Percentiles rank a stretch among this genome's conserved stretches.
Evolutionary conservation across 2,329 filamentous ascomycete genomes (phyloP).

Genomic region (Claviceps digitariae): DNA sequence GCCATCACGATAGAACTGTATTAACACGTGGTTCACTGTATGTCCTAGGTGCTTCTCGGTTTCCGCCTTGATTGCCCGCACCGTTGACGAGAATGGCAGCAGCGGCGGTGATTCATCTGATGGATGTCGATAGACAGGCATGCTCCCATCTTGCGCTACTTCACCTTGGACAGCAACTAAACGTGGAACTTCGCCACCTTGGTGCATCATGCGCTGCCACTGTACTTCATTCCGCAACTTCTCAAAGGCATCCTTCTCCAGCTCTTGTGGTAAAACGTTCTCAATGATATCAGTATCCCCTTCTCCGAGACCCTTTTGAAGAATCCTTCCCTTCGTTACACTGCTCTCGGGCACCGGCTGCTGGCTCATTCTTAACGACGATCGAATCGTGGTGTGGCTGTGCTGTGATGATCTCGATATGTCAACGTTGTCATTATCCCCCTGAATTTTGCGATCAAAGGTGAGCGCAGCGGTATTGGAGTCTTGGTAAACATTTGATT

Average conservation of each 20-base stretch:
- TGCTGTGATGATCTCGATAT: neutral
- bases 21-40: conserved; percentile 76
- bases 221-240: conserved; percentile 59
- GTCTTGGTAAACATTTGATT: neutral
- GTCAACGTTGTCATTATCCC: neutral
- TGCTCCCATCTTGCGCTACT: conserved; percentile 52
- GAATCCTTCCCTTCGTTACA: conserved; percentile 3
- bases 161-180: conserved; percentile 80
- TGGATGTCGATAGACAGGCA: conserved; percentile 90
- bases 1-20: conserved; percentile 83
- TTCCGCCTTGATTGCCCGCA: conserved; percentile 51
- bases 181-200: conserved; percentile 80
- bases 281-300: conserved; percentile 67
- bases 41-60: conserved; percentile 67
- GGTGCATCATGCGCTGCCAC: conserved; percentile 89
- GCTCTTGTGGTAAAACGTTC: conserved; percentile 47
- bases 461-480: neutral
- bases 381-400: neutral
- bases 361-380: neutral
- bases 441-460: neutral
- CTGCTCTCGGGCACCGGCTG: neutral
- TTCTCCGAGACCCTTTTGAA: conserved; percentile 51
- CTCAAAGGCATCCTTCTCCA: conserved; percentile 51
- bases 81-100: conserved; percentile 59
- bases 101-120: conserved; percentile 75